These are phyloP conservation scores for Mycena maculata DNA, from an alignment of 768 basidiomycete species.

Conservation along the genomic window DNA sequence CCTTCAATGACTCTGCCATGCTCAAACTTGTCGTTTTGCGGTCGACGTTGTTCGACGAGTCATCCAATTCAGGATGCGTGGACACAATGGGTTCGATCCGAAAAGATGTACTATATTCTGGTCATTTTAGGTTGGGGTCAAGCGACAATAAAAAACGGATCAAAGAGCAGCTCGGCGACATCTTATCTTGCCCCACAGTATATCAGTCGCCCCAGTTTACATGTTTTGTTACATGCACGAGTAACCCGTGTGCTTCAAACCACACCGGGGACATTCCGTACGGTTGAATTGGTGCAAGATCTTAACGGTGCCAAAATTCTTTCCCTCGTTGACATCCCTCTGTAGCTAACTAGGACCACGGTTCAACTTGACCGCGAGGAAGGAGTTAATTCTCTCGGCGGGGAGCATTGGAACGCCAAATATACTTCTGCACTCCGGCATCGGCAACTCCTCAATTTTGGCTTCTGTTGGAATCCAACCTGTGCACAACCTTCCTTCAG, in stretches of 20 bases:
- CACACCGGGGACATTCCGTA: not conserved
- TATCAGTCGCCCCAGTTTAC: slow-evolving; percentile 42
- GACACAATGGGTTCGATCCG: too few species aligned
- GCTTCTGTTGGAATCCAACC: slow-evolving; percentile 6
- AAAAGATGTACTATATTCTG: too few species aligned
- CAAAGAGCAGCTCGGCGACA: slow-evolving; percentile 44
- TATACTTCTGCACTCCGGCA: slow-evolving; percentile 11
- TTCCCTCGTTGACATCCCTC: not conserved
- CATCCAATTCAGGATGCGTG: too few species aligned
- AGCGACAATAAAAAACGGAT: slow-evolving; percentile 36
- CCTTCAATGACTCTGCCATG: too few species aligned
- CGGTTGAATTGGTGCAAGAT: slow-evolving; percentile 5
- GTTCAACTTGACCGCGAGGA: slow-evolving; percentile 36
- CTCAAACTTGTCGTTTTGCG: too few species aligned
- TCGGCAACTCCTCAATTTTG: slow-evolving; percentile 9
- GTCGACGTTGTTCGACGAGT: too few species aligned
- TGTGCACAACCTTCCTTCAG: slow-evolving; percentile 17
- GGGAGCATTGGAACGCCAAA: slow-evolving; percentile 43
- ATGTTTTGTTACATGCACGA: slow-evolving; percentile 43
- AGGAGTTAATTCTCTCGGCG: slow-evolving; percentile 46
- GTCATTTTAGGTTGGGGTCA: slow-evolving; percentile 35
- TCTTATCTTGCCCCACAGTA: slow-evolving; percentile 46
- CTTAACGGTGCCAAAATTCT: not conserved
- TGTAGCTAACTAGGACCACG: not conserved
- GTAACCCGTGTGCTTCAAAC: slow-evolving; percentile 40